Evolutionary conservation across 768 basidiomycete species (phyloP), one percentile per base, ranked within the genome.

Genomic region (Boletus reticulatus): DNA sequence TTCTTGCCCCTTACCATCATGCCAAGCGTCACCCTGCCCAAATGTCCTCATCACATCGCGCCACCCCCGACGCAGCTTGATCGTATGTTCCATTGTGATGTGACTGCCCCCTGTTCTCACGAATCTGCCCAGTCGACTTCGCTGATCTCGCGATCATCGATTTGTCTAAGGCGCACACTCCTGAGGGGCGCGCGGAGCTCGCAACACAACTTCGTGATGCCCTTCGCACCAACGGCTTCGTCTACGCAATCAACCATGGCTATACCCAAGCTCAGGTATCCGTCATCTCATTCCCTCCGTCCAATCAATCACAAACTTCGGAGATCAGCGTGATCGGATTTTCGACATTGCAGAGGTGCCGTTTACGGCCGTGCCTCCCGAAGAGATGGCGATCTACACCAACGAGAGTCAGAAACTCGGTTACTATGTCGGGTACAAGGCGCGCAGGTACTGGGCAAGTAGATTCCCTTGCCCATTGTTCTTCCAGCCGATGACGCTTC

Each of bases 141-240:
- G 84, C 81, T 13, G 79, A 83, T 47, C 74, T 86, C 6, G 71
- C 78, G 0, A 70, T 79, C 52, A 76, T 85, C 45, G 82, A 85
- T 58, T 62, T 85, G 14, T 73, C 81, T 2, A 71, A 75, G 39
- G 74, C 69, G 0, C 46, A 55, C 8, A 78, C 76, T 6, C 63
- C 67, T 1, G 74, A 81, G 57, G 80, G 75, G 7, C 73, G 78
- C 2, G 62, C 65, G 0, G 69, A 67, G 31, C 71, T 84, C 2
- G 76, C 76, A 1, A 47, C 63, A 7, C 72, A 79, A 57, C 74
- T 79, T 9, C 67, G 73, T 10, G 73, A 80, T 47, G 81, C 83
- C 16, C 76, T 84, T 70, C 67, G 65, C 47, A 70, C 63, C 4
- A 63, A 70, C 48, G 75, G 76, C 6, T 80, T 80, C 60, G 63